phyloP scores from a whole-genome alignment of 1,284 basidiomycete species.

The Ceratobasidium sp. region DNA sequence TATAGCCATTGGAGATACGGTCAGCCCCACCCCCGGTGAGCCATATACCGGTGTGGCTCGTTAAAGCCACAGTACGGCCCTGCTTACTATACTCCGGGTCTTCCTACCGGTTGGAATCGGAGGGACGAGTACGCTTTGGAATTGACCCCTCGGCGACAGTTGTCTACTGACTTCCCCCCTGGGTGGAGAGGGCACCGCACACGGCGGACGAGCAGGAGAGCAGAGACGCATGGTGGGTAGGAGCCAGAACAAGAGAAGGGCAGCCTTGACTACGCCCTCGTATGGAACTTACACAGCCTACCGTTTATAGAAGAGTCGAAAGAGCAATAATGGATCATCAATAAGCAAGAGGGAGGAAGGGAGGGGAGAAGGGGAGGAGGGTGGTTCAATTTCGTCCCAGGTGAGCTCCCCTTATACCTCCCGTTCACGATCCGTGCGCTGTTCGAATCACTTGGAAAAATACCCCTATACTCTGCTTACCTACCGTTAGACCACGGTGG shows the following conservation, averaged over 20 bases:
- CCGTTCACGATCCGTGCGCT: not conserved
- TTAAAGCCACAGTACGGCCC: not conserved
- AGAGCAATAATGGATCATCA: not conserved
- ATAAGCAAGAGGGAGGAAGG: too few relatives aligned
- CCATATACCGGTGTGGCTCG: not conserved
- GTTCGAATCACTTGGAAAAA: not conserved
- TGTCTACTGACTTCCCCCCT: not conserved
- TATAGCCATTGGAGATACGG: not conserved
- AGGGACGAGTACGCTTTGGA: not conserved
- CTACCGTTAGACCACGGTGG: not conserved
- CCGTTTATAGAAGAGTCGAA: not conserved
- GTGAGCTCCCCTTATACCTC: not conserved
- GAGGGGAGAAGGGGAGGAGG: not conserved
- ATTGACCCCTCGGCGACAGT: not conserved
- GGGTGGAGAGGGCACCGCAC: not conserved
- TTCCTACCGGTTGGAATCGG: not conserved
- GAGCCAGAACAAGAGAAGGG: not conserved
- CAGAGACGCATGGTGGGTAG: not conserved
- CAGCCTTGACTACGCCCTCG: not conserved
- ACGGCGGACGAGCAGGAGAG: slow-evolving; percentile 25
- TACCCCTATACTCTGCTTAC: not conserved
- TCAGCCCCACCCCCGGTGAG: not conserved
- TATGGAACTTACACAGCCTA: not conserved
- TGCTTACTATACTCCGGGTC: not conserved
- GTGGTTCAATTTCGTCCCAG: not conserved